phyloP scores from a whole-genome alignment of 257 asterid species.

The Datura wrightii region DNA sequence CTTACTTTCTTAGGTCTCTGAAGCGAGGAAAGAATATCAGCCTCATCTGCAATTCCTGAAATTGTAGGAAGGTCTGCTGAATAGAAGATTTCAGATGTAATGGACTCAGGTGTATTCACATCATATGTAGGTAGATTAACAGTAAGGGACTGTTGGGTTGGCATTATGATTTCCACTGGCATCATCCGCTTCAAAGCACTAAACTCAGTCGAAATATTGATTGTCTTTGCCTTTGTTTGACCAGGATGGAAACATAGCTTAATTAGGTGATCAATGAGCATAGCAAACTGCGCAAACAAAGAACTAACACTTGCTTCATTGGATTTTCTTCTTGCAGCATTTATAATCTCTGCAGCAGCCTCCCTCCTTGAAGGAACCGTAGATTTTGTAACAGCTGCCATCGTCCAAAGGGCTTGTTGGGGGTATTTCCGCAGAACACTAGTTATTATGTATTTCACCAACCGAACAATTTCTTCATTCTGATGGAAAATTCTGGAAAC shows the following conservation, averaged over 20 bases:
- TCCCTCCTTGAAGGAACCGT: constrained; percentile 86
- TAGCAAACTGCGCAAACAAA: constrained; percentile 81
- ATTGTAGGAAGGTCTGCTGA: constrained; percentile 78
- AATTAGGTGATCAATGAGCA: constrained; percentile 88
- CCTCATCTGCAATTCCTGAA: constrained; percentile 92
- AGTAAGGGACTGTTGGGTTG: constrained; percentile 85
- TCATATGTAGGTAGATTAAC: constrained; percentile 78
- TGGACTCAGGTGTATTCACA: constrained; percentile 52
- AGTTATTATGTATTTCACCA: constrained; percentile 85
- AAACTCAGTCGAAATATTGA: constrained; percentile 86
- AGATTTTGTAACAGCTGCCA: constrained; percentile 99
- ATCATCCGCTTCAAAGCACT: constrained; percentile 95
- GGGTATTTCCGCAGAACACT: constrained; percentile 87
- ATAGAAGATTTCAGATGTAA: constrained; percentile 69
- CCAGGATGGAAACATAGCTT: constrained; percentile 92
- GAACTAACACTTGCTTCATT: constrained; percentile 66
- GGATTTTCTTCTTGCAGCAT: constrained; percentile 85
- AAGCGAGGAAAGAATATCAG: constrained; percentile 95
- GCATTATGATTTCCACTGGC: constrained; percentile 96
- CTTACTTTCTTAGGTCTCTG: constrained; percentile 97
- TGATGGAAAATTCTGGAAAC: constrained; percentile 99
- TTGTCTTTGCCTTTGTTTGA: constrained; percentile 75
- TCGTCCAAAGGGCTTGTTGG: constrained; percentile 98
- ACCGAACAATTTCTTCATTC: constrained; percentile 79
- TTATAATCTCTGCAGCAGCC: constrained; percentile 96